A percentile compares a stretch with the other conserved stretches of the same genome.
These are phyloP conservation scores for Uronychia setigera DNA, from an alignment of 73 alveolate species.

Conservation along the genomic window DNA sequence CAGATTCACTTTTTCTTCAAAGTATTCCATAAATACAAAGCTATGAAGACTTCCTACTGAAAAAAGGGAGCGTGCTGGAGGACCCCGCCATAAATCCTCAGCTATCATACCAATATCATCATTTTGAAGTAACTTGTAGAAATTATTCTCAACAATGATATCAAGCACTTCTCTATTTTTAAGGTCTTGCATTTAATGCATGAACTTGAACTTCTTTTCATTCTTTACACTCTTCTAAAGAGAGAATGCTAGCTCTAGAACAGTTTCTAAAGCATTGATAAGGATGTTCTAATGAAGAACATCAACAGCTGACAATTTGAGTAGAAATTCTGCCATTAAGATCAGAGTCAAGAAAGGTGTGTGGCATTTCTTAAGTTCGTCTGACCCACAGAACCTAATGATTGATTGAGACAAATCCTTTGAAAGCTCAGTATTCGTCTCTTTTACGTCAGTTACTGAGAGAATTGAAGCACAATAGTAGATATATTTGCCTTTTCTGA, in stretches of 20 bases:
- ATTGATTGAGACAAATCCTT: slow-evolving; percentile 21
- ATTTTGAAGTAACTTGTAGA: slow-evolving; percentile 23
- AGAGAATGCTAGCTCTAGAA: slow-evolving; percentile 25
- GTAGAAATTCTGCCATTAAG: slow-evolving; percentile 32
- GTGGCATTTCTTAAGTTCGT: slow-evolving; percentile 33
- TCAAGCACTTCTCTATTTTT: slow-evolving; percentile 37
- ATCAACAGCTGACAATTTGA: slow-evolving; percentile 23
- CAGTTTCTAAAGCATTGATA: slow-evolving; percentile 6
- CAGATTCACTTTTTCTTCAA: slow-evolving; percentile 31
- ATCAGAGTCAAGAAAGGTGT: slow-evolving; percentile 31
- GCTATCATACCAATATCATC: slow-evolving; percentile 55
- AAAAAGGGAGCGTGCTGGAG: slow-evolving; percentile 16
- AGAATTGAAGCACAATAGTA: slow-evolving; percentile 39
- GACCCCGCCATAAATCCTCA: slow-evolving; percentile 44
- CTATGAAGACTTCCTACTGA: neutral
- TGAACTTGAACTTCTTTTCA: slow-evolving; percentile 36
- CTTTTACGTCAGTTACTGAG: slow-evolving; percentile 38
- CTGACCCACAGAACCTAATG: slow-evolving; percentile 26
- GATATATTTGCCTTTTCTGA: slow-evolving; percentile 26
- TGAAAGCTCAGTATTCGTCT: slow-evolving; percentile 13
- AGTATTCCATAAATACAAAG: slow-evolving; percentile 18
- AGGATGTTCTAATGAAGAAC: slow-evolving; percentile 36
- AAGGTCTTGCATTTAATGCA: slow-evolving; percentile 38
- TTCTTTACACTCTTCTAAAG: slow-evolving; percentile 26
- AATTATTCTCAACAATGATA: slow-evolving; percentile 33